phyloP scores from a whole-genome alignment of 2,329 filamentous ascomycete genomes.

The Monosporascus sp. region DNA sequence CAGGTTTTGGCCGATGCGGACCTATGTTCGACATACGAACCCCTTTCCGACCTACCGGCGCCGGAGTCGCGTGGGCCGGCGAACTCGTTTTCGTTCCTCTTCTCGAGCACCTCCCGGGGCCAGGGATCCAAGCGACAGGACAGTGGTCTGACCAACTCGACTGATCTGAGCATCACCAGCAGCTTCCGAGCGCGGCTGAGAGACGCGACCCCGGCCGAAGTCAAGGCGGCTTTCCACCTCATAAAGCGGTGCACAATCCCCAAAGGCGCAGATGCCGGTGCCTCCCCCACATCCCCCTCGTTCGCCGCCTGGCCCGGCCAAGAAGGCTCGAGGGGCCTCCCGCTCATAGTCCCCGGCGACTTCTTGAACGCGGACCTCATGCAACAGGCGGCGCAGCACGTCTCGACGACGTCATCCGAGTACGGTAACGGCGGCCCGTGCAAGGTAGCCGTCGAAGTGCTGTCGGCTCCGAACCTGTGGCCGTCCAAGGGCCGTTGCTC shows the following conservation, averaged over 20 bases:
- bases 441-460: slow-evolving; percentile 17
- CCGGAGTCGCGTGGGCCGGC: neutral
- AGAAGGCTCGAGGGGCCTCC: slow-evolving; percentile 7
- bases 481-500: neutral
- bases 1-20: slow-evolving; percentile 2
- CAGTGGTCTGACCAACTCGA: slow-evolving; percentile 21
- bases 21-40: neutral
- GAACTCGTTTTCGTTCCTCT: neutral
- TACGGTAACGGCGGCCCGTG: slow-evolving; percentile 28
- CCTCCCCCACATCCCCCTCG: slow-evolving; percentile 3
- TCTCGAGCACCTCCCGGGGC: slow-evolving; percentile 2
- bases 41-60: neutral
- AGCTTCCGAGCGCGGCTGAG: slow-evolving; percentile 18
- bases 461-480: slow-evolving; percentile 8
- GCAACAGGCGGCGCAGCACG: slow-evolving; percentile 5
- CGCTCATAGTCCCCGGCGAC: slow-evolving; percentile 41
- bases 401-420: slow-evolving; percentile 19
- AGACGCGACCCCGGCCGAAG: slow-evolving; percentile 12
- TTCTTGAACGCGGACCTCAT: slow-evolving; percentile 33
- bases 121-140: slow-evolving; percentile 15
- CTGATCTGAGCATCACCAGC: slow-evolving; percentile 21
- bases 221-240: slow-evolving; percentile 16
- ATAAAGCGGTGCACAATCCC: slow-evolving; percentile 27
- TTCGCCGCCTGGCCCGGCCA: neutral
- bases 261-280: slow-evolving; percentile 15